Conservation (phyloP, 306 rosid species). For the Ormosia semicastrata region DNA sequence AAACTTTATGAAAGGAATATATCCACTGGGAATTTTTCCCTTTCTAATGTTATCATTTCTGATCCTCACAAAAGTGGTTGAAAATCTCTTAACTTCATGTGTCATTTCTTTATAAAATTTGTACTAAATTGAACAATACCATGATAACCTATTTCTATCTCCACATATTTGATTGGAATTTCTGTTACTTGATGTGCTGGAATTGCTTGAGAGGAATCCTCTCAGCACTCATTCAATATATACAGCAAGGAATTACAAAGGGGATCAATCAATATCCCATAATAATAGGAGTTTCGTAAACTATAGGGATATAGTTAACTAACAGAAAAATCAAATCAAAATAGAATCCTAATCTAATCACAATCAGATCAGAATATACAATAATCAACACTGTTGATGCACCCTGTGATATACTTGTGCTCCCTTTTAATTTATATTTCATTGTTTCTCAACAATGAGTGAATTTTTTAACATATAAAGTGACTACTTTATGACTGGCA, state of each 20-base stretch:
- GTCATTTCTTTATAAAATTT: slow-evolving; percentile 12
- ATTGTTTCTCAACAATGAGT: slow-evolving; percentile 11
- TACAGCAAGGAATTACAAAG: too few species aligned
- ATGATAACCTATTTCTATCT: not conserved
- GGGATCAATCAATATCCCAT: too few species aligned
- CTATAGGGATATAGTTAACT: too few species aligned
- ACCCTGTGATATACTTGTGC: slow-evolving; percentile 14
- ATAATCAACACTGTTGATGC: slow-evolving; percentile 8
- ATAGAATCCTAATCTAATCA: too few species aligned
- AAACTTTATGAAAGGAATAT: not conserved
- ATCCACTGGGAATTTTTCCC: not conserved
- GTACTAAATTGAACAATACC: slow-evolving; percentile 8
- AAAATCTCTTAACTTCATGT: not conserved
- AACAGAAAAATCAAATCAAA: too few species aligned
- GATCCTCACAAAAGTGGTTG: not conserved
- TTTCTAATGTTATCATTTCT: slow-evolving; percentile 7
- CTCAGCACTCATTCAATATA: too few species aligned
- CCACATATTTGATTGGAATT: not conserved
- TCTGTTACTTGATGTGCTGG: too few species aligned
- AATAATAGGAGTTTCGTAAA: too few species aligned
- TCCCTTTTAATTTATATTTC: slow-evolving; percentile 21
- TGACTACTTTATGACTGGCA: slow-evolving; percentile 21
- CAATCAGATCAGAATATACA: too few species aligned
- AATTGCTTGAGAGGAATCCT: too few species aligned
- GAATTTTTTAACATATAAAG: slow-evolving; percentile 21